phyloP scores from a whole-genome alignment of 2,329 filamentous ascomycete genomes.

The Colletotrichum zoysiae region DNA sequence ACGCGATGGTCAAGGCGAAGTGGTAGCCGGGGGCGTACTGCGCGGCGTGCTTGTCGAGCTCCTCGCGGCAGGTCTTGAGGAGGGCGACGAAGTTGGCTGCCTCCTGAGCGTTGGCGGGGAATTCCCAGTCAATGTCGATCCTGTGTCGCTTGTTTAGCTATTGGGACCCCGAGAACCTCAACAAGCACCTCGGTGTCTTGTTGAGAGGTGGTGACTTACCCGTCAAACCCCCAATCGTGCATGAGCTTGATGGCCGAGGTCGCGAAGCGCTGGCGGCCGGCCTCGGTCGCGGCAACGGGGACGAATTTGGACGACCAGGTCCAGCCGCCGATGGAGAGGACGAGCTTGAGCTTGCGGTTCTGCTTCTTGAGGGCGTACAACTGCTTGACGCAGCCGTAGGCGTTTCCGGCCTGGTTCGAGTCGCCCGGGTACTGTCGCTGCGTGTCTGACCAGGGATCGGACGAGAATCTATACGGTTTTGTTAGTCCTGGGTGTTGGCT shows the following conservation, averaged over 20 bases:
- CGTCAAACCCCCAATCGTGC: slow-evolving; percentile 73
- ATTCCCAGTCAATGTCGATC: slow-evolving; percentile 70
- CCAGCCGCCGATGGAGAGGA: slow-evolving; percentile 88
- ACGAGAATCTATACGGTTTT: slow-evolving; percentile 60
- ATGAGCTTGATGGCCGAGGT: slow-evolving; percentile 76
- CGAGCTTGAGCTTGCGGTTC: slow-evolving; percentile 80
- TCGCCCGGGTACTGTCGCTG: slow-evolving; percentile 78
- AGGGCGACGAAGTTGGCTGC: slow-evolving; percentile 57
- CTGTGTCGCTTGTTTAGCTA: slow-evolving; percentile 43
- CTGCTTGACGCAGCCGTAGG: slow-evolving; percentile 84
- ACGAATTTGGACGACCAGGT: slow-evolving; percentile 80
- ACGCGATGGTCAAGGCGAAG: slow-evolving; percentile 65
- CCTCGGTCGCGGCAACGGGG: slow-evolving; percentile 69
- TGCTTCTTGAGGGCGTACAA: slow-evolving; percentile 81
- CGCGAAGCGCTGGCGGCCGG: slow-evolving; percentile 75
- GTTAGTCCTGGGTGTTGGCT: slow-evolving; percentile 20
- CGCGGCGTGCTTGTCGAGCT: slow-evolving; percentile 58
- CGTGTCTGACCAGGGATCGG: slow-evolving; percentile 72
- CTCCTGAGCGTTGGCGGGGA: slow-evolving; percentile 56
- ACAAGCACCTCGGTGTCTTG: not conserved
- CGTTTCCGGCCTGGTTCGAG: slow-evolving; percentile 71
- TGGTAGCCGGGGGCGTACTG: slow-evolving; percentile 57
- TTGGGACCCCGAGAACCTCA: no score
- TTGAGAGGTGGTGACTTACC: not conserved
- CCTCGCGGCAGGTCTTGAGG: slow-evolving; percentile 57